Percentiles rank a stretch among this genome's conserved stretches.
Conservation (phyloP, 176 grass and related monocot genomes). For the Guadua angustifolia region DNA sequence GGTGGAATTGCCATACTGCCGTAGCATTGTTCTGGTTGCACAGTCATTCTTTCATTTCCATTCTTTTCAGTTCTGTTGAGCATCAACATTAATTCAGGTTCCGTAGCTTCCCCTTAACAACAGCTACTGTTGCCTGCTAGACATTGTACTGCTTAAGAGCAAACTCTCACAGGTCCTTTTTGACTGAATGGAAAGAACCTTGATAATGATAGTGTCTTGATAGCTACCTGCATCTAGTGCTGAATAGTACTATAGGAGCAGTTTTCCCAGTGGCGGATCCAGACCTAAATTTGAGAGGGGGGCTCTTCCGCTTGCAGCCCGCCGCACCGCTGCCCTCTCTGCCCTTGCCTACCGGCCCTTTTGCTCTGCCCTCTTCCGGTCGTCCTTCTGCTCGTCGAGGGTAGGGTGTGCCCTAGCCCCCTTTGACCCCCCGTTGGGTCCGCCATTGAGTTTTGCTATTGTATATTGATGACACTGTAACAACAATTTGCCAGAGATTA, state of each 20-base stretch:
- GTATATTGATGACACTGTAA: conserved; percentile 23
- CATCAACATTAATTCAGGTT: conserved; percentile 17
- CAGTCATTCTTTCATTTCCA: conserved; percentile 1
- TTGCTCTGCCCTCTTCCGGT: too few species aligned
- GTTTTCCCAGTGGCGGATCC: too few species aligned
- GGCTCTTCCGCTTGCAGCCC: too few species aligned
- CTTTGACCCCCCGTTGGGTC: too few species aligned
- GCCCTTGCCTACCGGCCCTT: too few species aligned
- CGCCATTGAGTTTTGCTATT: too few species aligned
- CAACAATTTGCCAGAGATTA: conserved; percentile 30
- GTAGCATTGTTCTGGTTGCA: conserved; percentile 2
- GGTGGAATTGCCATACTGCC: neutral
- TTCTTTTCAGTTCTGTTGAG: conserved; percentile 23
- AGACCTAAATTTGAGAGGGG: too few species aligned
- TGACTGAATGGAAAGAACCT: conserved; percentile 14
- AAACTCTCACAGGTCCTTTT: neutral
- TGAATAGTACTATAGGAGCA: neutral
- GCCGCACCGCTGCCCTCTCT: too few species aligned
- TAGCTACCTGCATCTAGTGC: conserved; percentile 18
- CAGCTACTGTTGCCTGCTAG: conserved; percentile 4
- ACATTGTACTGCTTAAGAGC: conserved; percentile 16
- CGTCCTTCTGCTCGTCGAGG: too few species aligned
- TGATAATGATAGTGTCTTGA: neutral
- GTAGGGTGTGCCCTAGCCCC: too few species aligned
- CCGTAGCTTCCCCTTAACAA: neutral